These are phyloP conservation scores for Salvia sclarea DNA, from an alignment of 305 asterid species.

Conservation along the genomic window DNA sequence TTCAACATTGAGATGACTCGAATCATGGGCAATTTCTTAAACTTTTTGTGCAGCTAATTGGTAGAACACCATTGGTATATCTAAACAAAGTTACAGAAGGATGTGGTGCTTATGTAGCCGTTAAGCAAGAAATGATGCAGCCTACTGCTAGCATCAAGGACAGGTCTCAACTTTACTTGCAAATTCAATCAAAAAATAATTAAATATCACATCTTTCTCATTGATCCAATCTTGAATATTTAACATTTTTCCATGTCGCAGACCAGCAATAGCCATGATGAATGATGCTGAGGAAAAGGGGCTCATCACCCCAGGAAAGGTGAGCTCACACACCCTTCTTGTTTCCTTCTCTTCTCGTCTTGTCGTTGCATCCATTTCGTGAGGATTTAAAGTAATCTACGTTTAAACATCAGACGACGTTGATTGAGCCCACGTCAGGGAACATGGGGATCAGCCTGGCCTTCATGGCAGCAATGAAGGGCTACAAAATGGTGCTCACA, in stretches of 20 bases:
- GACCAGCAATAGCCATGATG: constrained; percentile 91
- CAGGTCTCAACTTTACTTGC: constrained; percentile 43
- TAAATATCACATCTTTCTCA: too few species aligned
- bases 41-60: constrained; percentile 96
- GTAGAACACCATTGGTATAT: constrained; percentile 85
- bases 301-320: constrained; percentile 83
- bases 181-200: neutral
- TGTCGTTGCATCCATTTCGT: neutral
- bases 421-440: constrained; percentile 97
- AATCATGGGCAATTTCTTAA: too few species aligned
- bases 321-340: constrained; percentile 3
- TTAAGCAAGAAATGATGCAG: constrained; percentile 95
- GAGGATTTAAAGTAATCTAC: neutral
- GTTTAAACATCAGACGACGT: constrained; percentile 52
- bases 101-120: constrained; percentile 89
- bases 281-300: constrained; percentile 86
- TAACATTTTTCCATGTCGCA: constrained; percentile 31
- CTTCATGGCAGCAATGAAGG: constrained; percentile 94
- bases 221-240: too few species aligned
- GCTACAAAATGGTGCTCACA: constrained; percentile 89
- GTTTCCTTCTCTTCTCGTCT: neutral
- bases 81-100: constrained; percentile 84
- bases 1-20: too few species aligned
- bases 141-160: constrained; percentile 98
- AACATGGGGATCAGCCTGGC: constrained; percentile 99